A percentile compares a stretch with the other conserved stretches of the same genome.
Conservation (phyloP, 1,139 yeast genomes). For the Suhomyces yuchorum region DNA sequence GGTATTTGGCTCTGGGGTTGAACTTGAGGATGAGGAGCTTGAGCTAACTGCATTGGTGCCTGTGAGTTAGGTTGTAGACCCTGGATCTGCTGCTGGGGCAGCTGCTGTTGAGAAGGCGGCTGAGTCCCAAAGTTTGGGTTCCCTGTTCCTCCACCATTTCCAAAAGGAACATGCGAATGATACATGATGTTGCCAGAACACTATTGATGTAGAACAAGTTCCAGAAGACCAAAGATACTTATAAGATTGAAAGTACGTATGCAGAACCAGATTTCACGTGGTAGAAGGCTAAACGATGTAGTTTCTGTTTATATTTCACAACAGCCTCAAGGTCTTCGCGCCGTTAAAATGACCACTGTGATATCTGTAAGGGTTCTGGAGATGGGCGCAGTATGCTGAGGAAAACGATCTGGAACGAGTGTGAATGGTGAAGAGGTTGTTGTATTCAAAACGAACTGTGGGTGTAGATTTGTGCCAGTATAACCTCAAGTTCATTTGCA, state of each 20-base stretch:
- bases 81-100: conserved; percentile 15
- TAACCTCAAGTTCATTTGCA: conserved; percentile 16
- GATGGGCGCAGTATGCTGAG: not conserved
- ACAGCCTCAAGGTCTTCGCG: conserved; percentile 3
- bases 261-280: not conserved
- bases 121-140: conserved; percentile 2
- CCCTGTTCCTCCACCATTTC: conserved; percentile 5
- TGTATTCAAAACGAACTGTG: not conserved
- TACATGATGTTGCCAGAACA: conserved; percentile 14
- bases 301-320: not conserved
- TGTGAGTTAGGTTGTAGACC: not conserved
- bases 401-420: not conserved
- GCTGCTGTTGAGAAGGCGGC: conserved; percentile 14
- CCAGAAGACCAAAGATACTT: not conserved
- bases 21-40: not conserved
- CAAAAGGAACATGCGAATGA: conserved; percentile 19
- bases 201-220: not conserved
- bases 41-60: not conserved
- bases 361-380: not conserved
- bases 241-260: not conserved
- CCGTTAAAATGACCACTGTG: not conserved
- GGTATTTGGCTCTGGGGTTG: too few species aligned
- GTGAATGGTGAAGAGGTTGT: not conserved
- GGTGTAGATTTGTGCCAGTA: not conserved
- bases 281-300: not conserved